phyloP scores from a whole-genome alignment of 805 yeast species.

The Wickerhamiella azymoides region DNA sequence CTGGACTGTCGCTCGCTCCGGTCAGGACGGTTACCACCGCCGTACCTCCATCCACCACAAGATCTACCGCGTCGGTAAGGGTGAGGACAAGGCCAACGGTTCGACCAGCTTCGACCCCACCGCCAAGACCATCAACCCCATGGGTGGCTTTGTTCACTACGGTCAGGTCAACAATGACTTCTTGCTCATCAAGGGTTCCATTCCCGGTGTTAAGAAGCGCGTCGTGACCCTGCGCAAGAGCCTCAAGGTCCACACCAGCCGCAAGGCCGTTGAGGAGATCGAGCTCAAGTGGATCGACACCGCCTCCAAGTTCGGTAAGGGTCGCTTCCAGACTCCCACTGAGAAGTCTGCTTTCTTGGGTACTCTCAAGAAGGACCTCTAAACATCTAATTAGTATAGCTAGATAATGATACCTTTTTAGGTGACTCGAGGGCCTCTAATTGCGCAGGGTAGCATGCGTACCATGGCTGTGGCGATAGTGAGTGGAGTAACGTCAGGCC shows the following conservation, averaged over 20 bases:
- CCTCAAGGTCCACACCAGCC: slow-evolving; percentile 91
- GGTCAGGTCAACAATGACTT: slow-evolving; percentile 97
- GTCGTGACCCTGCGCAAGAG: slow-evolving; percentile 98
- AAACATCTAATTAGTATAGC: slow-evolving; percentile 7
- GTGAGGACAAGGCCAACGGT: slow-evolving; percentile 85
- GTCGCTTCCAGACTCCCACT: slow-evolving; percentile 99
- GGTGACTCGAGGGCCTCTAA: neutral
- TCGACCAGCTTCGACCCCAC: slow-evolving; percentile 98
- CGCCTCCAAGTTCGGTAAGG: slow-evolving; percentile 99
- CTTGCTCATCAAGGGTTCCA: slow-evolving; percentile 94
- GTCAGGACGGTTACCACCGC: slow-evolving; percentile 99
- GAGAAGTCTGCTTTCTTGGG: slow-evolving; percentile 99
- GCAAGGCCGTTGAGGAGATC: slow-evolving; percentile 94
- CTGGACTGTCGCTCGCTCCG: slow-evolving; percentile 99
- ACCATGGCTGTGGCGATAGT: no score
- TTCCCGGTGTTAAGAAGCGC: slow-evolving; percentile 99
- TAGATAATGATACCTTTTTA: neutral
- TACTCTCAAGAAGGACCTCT: slow-evolving; percentile 95
- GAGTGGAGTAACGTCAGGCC: no score
- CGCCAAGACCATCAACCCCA: slow-evolving; percentile 97
- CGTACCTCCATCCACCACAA: slow-evolving; percentile 99
- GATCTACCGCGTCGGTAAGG: slow-evolving; percentile 98
- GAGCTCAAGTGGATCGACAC: slow-evolving; percentile 99
- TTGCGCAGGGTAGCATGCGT: no score
- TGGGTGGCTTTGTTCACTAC: slow-evolving; percentile 99